Conservation (phyloP, 225 moss, liverwort and hornwort species). For the Antitrichia curtipendula region DNA sequence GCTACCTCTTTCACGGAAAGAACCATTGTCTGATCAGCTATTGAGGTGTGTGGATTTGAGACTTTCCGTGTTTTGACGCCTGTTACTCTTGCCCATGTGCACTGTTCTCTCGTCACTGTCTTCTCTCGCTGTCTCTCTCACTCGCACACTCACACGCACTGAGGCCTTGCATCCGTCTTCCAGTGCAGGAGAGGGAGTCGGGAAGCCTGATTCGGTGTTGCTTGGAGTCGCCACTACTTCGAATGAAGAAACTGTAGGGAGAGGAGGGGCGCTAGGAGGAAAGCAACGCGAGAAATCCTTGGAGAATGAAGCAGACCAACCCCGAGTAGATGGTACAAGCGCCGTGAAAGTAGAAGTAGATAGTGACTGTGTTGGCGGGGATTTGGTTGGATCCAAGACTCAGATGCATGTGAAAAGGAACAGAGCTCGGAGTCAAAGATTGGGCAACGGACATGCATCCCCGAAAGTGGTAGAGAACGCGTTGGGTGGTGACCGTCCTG, state of each 20-base stretch:
- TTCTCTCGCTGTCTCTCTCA: background rate
- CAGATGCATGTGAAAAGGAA: conserved; percentile 58
- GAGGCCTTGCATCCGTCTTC: background rate
- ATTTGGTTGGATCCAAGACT: conserved; percentile 1
- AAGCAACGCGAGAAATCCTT: background rate
- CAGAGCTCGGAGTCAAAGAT: conserved; percentile 42
- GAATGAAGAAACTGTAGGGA: conserved; percentile 3
- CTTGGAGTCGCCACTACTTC: conserved; percentile 22
- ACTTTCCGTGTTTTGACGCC: background rate
- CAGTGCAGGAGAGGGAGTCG: conserved; percentile 48
- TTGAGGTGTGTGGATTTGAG: conserved; percentile 14
- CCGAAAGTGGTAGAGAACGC: conserved; percentile 31
- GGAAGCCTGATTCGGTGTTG: conserved; percentile 7
- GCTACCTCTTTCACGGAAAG: conserved; percentile 23
- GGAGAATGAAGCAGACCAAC: background rate
- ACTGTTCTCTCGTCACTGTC: background rate
- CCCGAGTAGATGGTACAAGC: background rate
- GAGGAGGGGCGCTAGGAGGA: conserved; percentile 15
- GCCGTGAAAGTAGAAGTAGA: conserved; percentile 26
- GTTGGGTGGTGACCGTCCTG: background rate
- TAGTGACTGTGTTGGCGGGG: conserved; percentile 27
- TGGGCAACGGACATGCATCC: conserved; percentile 48
- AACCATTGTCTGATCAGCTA: conserved; percentile 47
- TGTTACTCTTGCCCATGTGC: background rate
- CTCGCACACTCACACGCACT: background rate